phyloP scores from a whole-genome alignment of 169 alveolate species.

The Plasmodium knowlesi region DNA sequence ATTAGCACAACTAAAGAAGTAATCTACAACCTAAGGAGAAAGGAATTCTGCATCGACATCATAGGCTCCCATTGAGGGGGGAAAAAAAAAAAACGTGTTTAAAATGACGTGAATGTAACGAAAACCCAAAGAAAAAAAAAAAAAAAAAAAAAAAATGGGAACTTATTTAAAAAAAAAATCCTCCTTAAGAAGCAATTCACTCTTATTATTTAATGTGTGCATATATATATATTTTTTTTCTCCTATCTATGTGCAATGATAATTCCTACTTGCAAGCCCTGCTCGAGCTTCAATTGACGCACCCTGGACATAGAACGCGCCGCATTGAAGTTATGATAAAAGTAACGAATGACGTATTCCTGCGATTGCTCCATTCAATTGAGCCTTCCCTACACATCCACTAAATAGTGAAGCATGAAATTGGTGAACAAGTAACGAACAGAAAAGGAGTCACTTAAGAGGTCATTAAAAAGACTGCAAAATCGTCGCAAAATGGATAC shows the following conservation, averaged over 20 bases:
- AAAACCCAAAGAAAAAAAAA: neutral
- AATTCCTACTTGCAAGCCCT: neutral
- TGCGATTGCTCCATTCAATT: neutral
- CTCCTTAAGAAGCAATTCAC: neutral
- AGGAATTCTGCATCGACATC: neutral
- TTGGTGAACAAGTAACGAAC: neutral
- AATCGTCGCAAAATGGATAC: neutral
- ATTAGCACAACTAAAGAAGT: neutral
- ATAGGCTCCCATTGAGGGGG: neutral
- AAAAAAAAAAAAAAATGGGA: neutral
- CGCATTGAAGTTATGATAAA: neutral
- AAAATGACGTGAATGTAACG: neutral
- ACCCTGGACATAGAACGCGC: neutral
- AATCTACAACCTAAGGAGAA: neutral
- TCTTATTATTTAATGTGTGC: neutral
- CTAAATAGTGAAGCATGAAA: neutral
- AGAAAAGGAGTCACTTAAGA: neutral
- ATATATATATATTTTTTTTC: neutral
- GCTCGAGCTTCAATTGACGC: neutral
- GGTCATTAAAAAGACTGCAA: neutral
- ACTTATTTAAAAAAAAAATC: neutral
- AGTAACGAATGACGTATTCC: neutral
- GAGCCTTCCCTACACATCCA: neutral
- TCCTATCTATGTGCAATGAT: neutral
- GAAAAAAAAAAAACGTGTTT: neutral